Percentiles rank a stretch among this genome's conserved stretches.
Evolutionary conservation across 495 filamentous ascomycete species (phyloP).

Genomic region (Achaetomiella virescens): DNA sequence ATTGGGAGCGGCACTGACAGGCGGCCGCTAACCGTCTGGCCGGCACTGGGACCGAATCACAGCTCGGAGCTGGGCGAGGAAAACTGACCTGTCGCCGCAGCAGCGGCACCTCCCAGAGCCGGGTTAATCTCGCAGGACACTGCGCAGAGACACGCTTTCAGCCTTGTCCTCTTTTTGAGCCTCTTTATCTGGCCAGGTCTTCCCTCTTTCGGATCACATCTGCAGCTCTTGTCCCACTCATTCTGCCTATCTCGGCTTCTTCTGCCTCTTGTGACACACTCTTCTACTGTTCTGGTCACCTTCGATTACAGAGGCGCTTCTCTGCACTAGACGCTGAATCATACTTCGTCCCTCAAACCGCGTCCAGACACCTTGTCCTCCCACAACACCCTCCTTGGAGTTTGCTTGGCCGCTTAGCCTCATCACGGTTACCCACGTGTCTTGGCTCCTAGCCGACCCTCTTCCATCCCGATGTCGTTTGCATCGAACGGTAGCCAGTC

Average conservation of each 20-base stretch:
- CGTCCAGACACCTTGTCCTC: too few relatives aligned
- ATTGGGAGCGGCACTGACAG: not conserved
- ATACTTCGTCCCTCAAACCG: too few relatives aligned
- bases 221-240: not conserved
- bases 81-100: not conserved
- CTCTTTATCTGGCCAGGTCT: conserved; percentile 1
- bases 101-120: not conserved
- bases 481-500: conserved; percentile 20
- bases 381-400: not conserved
- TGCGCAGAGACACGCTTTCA: not conserved
- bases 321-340: too few relatives aligned
- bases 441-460: not conserved
- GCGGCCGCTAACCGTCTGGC: not conserved
- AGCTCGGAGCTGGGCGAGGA: not conserved
- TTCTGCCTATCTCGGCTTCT: not conserved
- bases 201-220: not conserved
- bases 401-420: not conserved
- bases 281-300: not conserved
- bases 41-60: not conserved
- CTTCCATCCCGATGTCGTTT: conserved; percentile 12
- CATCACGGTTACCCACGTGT: not conserved
- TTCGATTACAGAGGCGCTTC: not conserved
- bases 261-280: not conserved
- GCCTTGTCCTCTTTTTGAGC: not conserved
- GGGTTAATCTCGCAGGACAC: not conserved